Base-by-base conservation (phyloP, 2,329 filamentous ascomycete species). In the Monilinia laxa region DNA sequence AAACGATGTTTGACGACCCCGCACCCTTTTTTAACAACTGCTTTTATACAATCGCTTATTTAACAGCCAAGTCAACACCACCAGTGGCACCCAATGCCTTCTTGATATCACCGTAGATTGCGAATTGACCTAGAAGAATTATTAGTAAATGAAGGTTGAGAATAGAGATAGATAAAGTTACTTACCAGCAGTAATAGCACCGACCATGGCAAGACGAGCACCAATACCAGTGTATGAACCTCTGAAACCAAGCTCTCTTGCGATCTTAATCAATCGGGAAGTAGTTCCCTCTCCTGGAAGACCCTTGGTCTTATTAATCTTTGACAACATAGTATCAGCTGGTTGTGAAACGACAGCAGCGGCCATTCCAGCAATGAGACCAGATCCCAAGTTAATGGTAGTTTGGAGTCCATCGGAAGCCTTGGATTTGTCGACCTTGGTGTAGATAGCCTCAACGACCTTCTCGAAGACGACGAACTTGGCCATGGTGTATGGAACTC, bases 381-480 rank as follows among this genome's bases (percentile, higher is more conserved):
- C 89, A 75, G 88, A 89, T 69, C 87, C 86, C 74, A 96, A 84
- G 87, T 96, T 95, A 83, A 91, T 86, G 79, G 82, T 81, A 73
- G 92, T 96, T 84, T 94, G 90, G 75, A 84, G 83, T 76, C 84
- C 84, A 76, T 85, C 81, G 76, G 88, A 89, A 73, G 90, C 80
- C 68, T 81, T 83, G 76, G 84, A 81, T 86, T 93, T 94, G 85
- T 92, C 89, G 78, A 90, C 80, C 64, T 77, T 70, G 74, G 81
- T 79, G 85, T 88, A 94, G 82, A 91, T 80, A 73, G 84, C 76
- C 83, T 95, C 92, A 75, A 87, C 83, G 75, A 92, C 90, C 86
- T 94, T 94, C 83, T 96, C 92, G 86, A 87, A 95, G 76, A 93
- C 92, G 81, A 94, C 92, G 83, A 96, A 96, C 85, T 96, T 96